Evolutionary conservation across 176 grass and related monocot species (phyloP), one percentile per base, ranked within the genome.

Genomic region (Oryza rufipogon): DNA sequence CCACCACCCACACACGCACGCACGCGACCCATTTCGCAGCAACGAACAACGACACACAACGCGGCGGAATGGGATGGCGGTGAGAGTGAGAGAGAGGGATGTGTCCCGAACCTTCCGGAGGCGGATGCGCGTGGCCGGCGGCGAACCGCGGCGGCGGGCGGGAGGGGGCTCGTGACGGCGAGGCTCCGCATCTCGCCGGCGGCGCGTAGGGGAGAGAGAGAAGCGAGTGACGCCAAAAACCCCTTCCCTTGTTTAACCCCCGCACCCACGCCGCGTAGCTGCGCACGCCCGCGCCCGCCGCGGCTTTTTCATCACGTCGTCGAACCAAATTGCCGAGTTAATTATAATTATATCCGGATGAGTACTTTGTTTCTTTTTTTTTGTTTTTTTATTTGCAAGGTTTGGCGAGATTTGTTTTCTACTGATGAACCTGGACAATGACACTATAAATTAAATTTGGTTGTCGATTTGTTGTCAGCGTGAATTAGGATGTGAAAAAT

Each of bases 131-230:
- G 38, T 7, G 56, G 45, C 45, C 79, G n/a, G 1, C 74, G 60
- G 12, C 26, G 58, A 16, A 71, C 38, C 28, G 74, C 34, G 10
- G 74, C 34, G 10, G 79, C 68, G 11, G 71, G 41, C 23, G 68
- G 58, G 19, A 89, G 71, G 17, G 72, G 66, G 71, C 54, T 91
- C 9, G 84, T 42, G 73, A 89, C 71, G 76, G 89, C 75, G 60
- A 89, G 80, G 75, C 86, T 51, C 89, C 68, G 67, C 92, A 94
- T 94, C 80, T 94, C 54, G 84, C 63, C 45, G 58, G 25, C 34
- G 34, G 34, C 4, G 68, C 28, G 72, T 6, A 46, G 16, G 38
- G 9, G 38, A 36, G 19, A 60, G 5, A 65, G 26, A 36, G 74
- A 10, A 36, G 34, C 34, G 34, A 63, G 73, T 34, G 84, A 86